Evolutionary conservation across 2,329 filamentous ascomycete genomes (phyloP).

Genomic region (Fusarium redolens): DNA sequence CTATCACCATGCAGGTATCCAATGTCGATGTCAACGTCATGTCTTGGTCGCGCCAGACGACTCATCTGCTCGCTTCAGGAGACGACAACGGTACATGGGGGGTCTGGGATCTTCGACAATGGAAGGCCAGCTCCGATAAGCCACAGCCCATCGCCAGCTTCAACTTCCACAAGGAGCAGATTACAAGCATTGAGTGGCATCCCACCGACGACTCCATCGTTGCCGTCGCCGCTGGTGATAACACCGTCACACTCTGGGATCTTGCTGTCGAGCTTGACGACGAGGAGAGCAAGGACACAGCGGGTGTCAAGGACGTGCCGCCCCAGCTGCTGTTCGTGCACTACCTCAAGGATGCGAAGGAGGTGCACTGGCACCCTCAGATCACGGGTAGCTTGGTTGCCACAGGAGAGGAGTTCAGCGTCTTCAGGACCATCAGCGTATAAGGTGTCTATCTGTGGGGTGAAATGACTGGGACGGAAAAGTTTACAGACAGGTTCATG

Average conservation of each 20-base stretch:
- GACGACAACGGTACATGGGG: conserved; percentile 94
- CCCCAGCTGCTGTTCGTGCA: conserved; percentile 96
- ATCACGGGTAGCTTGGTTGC: conserved; percentile 91
- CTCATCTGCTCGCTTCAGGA: conserved; percentile 89
- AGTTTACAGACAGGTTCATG: conserved; percentile 21
- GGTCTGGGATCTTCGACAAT: conserved; percentile 95
- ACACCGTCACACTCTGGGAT: conserved; percentile 96
- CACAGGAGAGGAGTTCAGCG: conserved; percentile 89
- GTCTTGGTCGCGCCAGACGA: conserved; percentile 90
- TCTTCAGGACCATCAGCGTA: conserved; percentile 86
- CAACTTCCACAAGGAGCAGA: conserved; percentile 94
- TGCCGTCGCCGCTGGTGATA: conserved; percentile 90
- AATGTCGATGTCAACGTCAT: conserved; percentile 93
- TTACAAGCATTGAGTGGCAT: conserved; percentile 97
- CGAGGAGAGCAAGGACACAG: conserved; percentile 92
- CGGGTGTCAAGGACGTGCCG: conserved; percentile 88
- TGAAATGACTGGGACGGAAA: conserved; percentile 23
- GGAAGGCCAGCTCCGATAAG: conserved; percentile 75
- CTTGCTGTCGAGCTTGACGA: conserved; percentile 95
- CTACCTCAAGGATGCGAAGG: conserved; percentile 94
- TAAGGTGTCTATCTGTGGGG: conserved; percentile 52
- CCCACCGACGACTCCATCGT: conserved; percentile 97
- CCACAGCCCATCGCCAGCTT: conserved; percentile 92
- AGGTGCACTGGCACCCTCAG: conserved; percentile 97
- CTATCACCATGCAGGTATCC: conserved; percentile 86